Evolutionary conservation across 768 basidiomycete genomes (phyloP).

Genomic region (Cyclocybe cylindracea): DNA sequence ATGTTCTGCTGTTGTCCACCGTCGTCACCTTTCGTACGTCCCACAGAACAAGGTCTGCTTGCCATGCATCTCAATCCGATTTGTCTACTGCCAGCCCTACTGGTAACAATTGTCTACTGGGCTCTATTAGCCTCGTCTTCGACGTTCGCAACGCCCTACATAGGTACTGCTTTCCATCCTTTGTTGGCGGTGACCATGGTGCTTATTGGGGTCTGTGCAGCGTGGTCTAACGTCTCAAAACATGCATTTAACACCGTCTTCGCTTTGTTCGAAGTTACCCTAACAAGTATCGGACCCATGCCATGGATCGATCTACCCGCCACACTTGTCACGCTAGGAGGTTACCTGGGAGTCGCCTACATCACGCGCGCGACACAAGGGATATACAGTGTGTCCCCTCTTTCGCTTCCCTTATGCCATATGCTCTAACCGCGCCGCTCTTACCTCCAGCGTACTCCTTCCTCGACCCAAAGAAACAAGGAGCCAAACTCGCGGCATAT

Average conservation of each 20-base stretch:
- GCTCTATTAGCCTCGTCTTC: constrained; percentile 43
- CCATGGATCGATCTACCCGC: constrained; percentile 52
- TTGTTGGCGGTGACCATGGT: too few relatives aligned
- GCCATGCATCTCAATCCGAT: background rate
- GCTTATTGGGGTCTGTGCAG: constrained; percentile 26
- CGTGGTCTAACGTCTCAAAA: constrained; percentile 57
- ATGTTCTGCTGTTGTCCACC: constrained; percentile 52
- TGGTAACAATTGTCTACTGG: constrained; percentile 71
- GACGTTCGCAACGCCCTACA: constrained; percentile 42
- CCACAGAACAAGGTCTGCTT: background rate
- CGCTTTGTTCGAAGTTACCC: constrained; percentile 55
- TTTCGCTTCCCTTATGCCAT: background rate
- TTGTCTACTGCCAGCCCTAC: constrained; percentile 43
- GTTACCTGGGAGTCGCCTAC: constrained; percentile 67
- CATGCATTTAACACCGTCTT: constrained; percentile 61
- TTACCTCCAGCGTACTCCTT: constrained; percentile 54
- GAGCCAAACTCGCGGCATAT: constrained; percentile 53
- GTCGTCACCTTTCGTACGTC: constrained; percentile 59
- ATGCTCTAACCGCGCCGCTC: background rate
- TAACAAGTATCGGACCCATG: constrained; percentile 49
- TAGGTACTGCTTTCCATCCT: constrained; percentile 28
- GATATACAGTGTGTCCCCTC: constrained; percentile 54
- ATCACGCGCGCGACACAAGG: constrained; percentile 59
- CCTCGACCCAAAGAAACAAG: constrained; percentile 52
- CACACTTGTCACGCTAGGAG: constrained; percentile 49